These are phyloP conservation scores for Hypoxylon sp. DNA, from an alignment of 2,329 filamentous ascomycete species.

Conservation along the genomic window DNA sequence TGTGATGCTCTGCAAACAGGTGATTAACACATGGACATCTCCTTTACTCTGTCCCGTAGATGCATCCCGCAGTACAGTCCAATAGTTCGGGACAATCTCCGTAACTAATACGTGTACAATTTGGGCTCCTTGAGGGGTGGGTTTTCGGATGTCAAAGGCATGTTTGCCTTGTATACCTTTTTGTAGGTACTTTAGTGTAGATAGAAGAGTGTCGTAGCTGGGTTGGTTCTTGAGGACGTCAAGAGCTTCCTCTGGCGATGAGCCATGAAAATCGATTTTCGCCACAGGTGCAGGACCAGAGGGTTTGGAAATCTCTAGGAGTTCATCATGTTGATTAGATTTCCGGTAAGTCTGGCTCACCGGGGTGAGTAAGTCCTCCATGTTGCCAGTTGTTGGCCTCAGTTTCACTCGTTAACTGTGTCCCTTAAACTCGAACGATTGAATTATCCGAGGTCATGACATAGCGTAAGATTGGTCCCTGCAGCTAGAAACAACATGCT, in stretches of 20 bases:
- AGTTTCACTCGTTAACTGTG: slow-evolving; percentile 23
- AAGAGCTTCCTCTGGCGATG: slow-evolving; percentile 67
- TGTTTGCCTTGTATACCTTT: slow-evolving; percentile 48
- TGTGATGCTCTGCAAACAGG: slow-evolving; percentile 78
- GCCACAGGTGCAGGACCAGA: slow-evolving; percentile 32
- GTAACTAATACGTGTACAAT: slow-evolving; percentile 82
- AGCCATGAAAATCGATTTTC: slow-evolving; percentile 44
- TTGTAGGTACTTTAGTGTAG: slow-evolving; percentile 67
- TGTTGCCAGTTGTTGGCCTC: slow-evolving; percentile 48
- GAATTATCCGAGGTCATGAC: slow-evolving; percentile 20
- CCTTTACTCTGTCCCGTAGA: slow-evolving; percentile 49
- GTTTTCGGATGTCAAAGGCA: slow-evolving; percentile 70
- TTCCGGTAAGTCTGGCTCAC: slow-evolving; percentile 67
- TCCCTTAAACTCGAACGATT: neutral
- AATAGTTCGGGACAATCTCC: slow-evolving; percentile 85
- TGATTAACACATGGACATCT: slow-evolving; percentile 68
- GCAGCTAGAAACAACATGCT: neutral
- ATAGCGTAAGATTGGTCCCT: neutral
- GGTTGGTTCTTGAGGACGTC: slow-evolving; percentile 74
- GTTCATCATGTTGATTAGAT: slow-evolving; percentile 55
- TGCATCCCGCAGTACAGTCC: slow-evolving; percentile 73
- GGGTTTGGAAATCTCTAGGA: slow-evolving; percentile 58
- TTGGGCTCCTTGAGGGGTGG: slow-evolving; percentile 78
- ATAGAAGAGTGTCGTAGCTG: slow-evolving; percentile 68
- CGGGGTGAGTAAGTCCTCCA: slow-evolving; percentile 71